phyloP scores from a whole-genome alignment of 345 rosid genomes.

The Erodium maritimum region DNA sequence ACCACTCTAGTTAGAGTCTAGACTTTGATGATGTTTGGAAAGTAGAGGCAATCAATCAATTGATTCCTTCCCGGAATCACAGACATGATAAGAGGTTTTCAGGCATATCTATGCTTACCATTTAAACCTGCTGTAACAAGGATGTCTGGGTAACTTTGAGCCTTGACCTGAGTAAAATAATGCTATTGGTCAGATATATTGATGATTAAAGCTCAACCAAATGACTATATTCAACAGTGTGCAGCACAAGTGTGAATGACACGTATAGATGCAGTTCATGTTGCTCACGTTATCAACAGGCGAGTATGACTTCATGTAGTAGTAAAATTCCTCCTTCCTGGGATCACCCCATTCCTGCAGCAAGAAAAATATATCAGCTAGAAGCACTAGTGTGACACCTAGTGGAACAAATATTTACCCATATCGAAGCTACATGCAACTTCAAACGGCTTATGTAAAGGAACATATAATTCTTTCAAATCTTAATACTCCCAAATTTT shows the following conservation, averaged over 20 bases:
- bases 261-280: not conserved
- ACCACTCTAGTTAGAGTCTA: too few species aligned
- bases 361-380: constrained; percentile 5
- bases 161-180: constrained; percentile 43
- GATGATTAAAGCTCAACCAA: not conserved
- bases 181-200: not conserved
- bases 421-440: not conserved
- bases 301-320: constrained; percentile 87
- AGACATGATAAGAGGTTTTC: too few species aligned
- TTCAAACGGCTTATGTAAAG: not conserved
- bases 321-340: constrained; percentile 72
- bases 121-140: constrained; percentile 81
- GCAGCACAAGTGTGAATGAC: constrained; percentile 1
- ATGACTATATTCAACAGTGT: not conserved
- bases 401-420: not conserved
- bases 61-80: too few species aligned
- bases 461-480: not conserved
- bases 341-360: constrained; percentile 16
- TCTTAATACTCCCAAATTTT: not conserved
- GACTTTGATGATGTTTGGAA: too few species aligned
- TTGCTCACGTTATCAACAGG: constrained; percentile 79
- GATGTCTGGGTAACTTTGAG: constrained; percentile 67
- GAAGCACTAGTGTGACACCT: not conserved
- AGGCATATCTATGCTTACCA: constrained; percentile 32
- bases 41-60: too few species aligned